Conservation (phyloP, 1,139 yeast species). For the Magnusiomyces paraingens region DNA sequence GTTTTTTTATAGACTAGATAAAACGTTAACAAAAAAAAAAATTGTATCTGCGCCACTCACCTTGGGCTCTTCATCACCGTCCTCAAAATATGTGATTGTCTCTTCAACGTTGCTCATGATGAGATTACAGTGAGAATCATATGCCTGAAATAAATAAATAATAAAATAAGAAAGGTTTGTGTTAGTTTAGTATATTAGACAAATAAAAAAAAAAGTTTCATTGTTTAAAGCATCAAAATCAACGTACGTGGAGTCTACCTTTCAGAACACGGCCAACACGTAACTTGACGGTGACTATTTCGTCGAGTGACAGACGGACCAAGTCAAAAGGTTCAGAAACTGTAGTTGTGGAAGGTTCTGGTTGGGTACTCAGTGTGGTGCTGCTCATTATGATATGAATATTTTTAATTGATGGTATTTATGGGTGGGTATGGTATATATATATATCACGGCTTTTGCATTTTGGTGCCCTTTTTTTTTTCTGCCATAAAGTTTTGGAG, state of each 20-base stretch:
- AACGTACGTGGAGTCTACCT: constrained; percentile 70
- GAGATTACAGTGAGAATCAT: constrained; percentile 94
- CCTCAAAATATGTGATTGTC: constrained; percentile 55
- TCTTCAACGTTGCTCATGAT: constrained; percentile 92
- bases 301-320: constrained; percentile 81
- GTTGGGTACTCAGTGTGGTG: not conserved
- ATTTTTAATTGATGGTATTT: not conserved
- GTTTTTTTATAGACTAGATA: constrained; percentile 46
- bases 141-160: constrained; percentile 43
- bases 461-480: too few species aligned
- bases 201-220: constrained; percentile 11
- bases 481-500: too few species aligned
- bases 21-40: not conserved
- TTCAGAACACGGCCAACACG: constrained; percentile 94
- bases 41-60: constrained; percentile 22
- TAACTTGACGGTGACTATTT: constrained; percentile 76
- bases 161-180: not conserved
- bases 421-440: not conserved
- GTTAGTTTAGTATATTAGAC: constrained; percentile 1
- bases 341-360: constrained; percentile 10
- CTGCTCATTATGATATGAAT: too few species aligned
- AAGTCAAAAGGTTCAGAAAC: constrained; percentile 74
- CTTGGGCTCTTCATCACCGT: constrained; percentile 39
- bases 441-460: too few species aligned
- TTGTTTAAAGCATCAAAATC: constrained; percentile 22